Evolutionary conservation across 306 rosid species (phyloP).

Genomic region (Phaseolus lunatus): DNA sequence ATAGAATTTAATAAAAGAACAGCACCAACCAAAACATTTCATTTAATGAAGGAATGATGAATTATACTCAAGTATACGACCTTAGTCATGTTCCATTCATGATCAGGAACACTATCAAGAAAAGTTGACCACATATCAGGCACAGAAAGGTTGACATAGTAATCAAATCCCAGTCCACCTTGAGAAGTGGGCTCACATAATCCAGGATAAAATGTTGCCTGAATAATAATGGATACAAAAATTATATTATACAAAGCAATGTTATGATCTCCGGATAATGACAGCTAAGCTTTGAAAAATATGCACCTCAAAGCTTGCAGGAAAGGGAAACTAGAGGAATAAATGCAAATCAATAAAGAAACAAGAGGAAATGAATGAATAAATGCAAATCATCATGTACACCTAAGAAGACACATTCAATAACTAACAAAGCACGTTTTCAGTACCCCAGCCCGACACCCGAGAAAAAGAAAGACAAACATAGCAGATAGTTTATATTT

Average conservation of each 20-base stretch:
- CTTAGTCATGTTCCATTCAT: slow-evolving; percentile 95
- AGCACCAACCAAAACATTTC: slow-evolving; percentile 21
- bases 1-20: slow-evolving; percentile 23
- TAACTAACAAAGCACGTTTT: background rate
- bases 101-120: slow-evolving; percentile 79
- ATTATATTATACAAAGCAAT: slow-evolving; percentile 28
- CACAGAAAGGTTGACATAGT: slow-evolving; percentile 81
- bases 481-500: too few relatives aligned
- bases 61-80: slow-evolving; percentile 50
- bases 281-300: background rate
- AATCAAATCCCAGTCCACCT: slow-evolving; percentile 99
- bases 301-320: background rate
- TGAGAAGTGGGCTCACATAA: slow-evolving; percentile 91
- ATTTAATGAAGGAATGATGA: slow-evolving; percentile 33
- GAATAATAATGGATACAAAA: slow-evolving; percentile 43
- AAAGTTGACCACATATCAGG: slow-evolving; percentile 90
- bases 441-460: background rate
- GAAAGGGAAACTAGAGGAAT: background rate
- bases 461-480: too few relatives aligned
- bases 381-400: background rate
- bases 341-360: slow-evolving; percentile 11
- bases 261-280: slow-evolving; percentile 3
- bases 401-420: background rate
- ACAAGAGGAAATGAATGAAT: background rate
- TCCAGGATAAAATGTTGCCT: slow-evolving; percentile 95